These are phyloP conservation scores for Paramecium octaurelia DNA, from an alignment of 73 alveolate genomes.

Conservation along the genomic window DNA sequence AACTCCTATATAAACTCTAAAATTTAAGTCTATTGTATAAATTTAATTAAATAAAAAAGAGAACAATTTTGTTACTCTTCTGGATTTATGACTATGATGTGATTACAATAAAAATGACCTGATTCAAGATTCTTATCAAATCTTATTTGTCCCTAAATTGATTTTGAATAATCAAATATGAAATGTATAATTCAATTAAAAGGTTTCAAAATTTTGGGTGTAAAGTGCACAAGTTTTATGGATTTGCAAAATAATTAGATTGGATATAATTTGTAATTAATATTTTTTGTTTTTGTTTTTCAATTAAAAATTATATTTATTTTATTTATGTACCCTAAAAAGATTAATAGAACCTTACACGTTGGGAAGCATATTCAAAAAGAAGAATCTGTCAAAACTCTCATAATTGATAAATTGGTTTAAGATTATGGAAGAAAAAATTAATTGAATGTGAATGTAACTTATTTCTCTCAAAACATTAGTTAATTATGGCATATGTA, in stretches of 20 bases:
- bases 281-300: background rate
- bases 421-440: background rate
- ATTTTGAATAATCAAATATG: background rate
- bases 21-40: background rate
- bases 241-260: too few species aligned
- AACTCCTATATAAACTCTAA: background rate
- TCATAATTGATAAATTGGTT: background rate
- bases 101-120: background rate
- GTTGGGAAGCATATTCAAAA: background rate
- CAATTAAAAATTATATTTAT: background rate
- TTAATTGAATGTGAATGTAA: slow-evolving; percentile 30
- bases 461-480: background rate
- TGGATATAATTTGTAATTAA: background rate
- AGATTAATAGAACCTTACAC: background rate
- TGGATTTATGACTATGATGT: too few species aligned
- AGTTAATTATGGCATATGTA: background rate
- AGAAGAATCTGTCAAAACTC: background rate
- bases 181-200: too few species aligned
- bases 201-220: background rate
- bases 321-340: slow-evolving; percentile 13
- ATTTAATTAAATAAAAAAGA: background rate
- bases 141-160: background rate
- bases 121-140: too few species aligned
- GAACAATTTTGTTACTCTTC: background rate
- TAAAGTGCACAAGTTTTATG: too few species aligned